Percentiles rank a stretch among this genome's conserved stretches.
phyloP scores from a whole-genome alignment of 768 basidiomycete genomes.

The Naganishia onofrii region DNA sequence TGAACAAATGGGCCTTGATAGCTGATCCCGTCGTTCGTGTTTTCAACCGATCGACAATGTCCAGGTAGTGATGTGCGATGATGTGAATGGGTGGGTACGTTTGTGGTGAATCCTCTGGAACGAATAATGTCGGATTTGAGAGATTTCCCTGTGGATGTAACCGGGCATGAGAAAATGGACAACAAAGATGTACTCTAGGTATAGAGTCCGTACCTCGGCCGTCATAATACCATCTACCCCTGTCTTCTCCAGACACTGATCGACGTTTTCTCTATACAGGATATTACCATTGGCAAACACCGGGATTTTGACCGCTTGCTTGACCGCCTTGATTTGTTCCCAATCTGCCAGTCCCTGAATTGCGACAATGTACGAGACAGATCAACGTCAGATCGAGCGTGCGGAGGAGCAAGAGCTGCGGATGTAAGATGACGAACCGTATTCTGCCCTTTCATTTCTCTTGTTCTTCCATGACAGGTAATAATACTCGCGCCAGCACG shows the following conservation, averaged over 20 bases:
- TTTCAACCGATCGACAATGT: slow-evolving; percentile 67
- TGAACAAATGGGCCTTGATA: slow-evolving; percentile 90
- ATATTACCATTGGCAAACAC: slow-evolving; percentile 98
- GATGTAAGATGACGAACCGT: slow-evolving; percentile 56
- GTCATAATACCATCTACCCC: slow-evolving; percentile 91
- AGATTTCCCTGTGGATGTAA: slow-evolving; percentile 65
- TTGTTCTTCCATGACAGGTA: slow-evolving; percentile 84
- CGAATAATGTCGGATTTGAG: slow-evolving; percentile 81
- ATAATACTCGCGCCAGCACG: slow-evolving; percentile 90
- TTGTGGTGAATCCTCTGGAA: slow-evolving; percentile 42
- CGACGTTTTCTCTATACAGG: slow-evolving; percentile 78
- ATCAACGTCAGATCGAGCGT: neutral
- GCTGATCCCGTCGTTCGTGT: slow-evolving; percentile 71
- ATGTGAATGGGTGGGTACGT: slow-evolving; percentile 53
- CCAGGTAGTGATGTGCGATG: slow-evolving; percentile 81
- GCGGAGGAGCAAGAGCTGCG: neutral
- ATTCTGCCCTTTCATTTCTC: slow-evolving; percentile 86
- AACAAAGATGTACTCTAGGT: neutral
- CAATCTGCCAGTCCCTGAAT: slow-evolving; percentile 81
- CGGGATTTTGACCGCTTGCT: slow-evolving; percentile 77
- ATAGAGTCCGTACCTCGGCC: slow-evolving; percentile 59
- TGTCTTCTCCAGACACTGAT: slow-evolving; percentile 72
- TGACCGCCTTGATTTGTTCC: slow-evolving; percentile 85
- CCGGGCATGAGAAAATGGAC: neutral
- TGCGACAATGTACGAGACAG: slow-evolving; percentile 6